Conservation (phyloP, 2,329 filamentous ascomycete species). For the Cytospora leucostoma region DNA sequence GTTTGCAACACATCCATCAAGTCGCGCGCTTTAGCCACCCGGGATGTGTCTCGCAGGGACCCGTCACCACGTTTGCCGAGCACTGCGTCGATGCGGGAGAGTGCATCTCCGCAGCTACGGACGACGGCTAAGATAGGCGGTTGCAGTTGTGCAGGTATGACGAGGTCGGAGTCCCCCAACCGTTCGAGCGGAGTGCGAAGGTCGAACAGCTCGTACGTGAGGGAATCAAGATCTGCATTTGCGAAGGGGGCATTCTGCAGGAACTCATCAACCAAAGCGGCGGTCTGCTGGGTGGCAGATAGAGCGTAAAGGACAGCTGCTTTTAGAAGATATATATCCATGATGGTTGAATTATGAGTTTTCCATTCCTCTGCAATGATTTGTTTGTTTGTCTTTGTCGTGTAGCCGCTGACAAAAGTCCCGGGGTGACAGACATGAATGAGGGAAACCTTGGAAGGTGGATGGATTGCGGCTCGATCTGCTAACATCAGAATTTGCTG, state of each 20-base stretch:
- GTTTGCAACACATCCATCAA: conserved; percentile 19
- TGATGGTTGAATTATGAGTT: not conserved
- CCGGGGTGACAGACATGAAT: not conserved
- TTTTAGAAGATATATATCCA: conserved; percentile 22
- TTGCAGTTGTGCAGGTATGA: conserved; percentile 20
- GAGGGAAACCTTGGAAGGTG: not conserved
- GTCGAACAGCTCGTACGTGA: conserved; percentile 25
- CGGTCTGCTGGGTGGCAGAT: conserved; percentile 18
- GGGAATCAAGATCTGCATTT: conserved; percentile 14
- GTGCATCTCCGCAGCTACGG: conserved; percentile 21
- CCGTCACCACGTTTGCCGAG: conserved; percentile 12
- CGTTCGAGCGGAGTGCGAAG: conserved; percentile 20
- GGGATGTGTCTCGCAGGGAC: conserved; percentile 7
- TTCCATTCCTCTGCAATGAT: conserved; percentile 2
- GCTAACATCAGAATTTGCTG: not conserved
- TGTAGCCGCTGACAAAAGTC: not conserved
- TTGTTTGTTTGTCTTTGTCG: not conserved
- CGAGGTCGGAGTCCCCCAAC: conserved; percentile 18
- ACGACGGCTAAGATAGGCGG: conserved; percentile 19
- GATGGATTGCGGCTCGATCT: not conserved
- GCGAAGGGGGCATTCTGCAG: conserved; percentile 12
- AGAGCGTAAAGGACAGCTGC: conserved; percentile 21
- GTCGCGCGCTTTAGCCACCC: conserved; percentile 2
- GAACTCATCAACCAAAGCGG: conserved; percentile 16
- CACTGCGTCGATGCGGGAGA: conserved; percentile 21